These are phyloP conservation scores for Paramecium sonneborni DNA, from an alignment of 73 alveolate genomes.

Conservation along the genomic window DNA sequence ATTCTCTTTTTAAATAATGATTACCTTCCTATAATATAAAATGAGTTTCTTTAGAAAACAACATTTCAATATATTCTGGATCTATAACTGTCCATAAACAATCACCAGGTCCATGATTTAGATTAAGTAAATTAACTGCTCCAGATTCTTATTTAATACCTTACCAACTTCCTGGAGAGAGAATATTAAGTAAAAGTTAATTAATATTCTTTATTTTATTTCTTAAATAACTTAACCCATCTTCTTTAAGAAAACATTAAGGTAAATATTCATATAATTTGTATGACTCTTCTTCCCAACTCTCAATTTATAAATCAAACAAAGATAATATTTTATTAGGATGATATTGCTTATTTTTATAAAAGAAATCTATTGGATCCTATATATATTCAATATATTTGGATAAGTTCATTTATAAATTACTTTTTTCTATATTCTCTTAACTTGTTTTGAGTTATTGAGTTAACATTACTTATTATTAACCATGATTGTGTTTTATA, in stretches of 20 bases:
- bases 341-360: neutral
- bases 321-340: neutral
- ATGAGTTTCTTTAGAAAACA: neutral
- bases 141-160: neutral
- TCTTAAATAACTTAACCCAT: slow-evolving; percentile 8
- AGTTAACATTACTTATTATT: neutral
- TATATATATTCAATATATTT: neutral
- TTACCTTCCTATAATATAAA: neutral
- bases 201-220: neutral
- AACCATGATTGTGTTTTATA: neutral
- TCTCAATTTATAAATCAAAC: neutral
- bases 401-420: neutral
- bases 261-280: neutral
- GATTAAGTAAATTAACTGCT: neutral
- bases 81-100: neutral
- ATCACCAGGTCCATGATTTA: slow-evolving; percentile 22
- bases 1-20: neutral
- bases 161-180: neutral
- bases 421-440: neutral
- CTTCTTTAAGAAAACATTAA: neutral
- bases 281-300: neutral
- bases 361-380: neutral
- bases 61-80: neutral
- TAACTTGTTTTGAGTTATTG: neutral
- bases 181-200: neutral